phyloP scores from a whole-genome alignment of 805 yeast species.

The Lipomyces kockii region DNA sequence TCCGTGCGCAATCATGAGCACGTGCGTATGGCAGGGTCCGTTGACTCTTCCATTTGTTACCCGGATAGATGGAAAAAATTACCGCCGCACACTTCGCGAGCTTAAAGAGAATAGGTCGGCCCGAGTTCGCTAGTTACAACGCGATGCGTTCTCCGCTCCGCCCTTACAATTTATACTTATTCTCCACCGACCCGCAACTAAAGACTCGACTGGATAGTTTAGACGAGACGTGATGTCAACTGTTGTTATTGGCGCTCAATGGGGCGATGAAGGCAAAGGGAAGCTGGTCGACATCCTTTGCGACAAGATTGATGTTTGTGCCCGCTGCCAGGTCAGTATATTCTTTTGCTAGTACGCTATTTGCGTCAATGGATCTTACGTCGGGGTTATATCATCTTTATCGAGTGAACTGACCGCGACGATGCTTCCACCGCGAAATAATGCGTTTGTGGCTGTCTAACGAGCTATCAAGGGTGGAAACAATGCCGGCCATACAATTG shows the following conservation, averaged over 20 bases:
- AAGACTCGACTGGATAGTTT: neutral
- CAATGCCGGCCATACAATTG: conserved; percentile 99
- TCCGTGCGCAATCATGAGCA: conserved; percentile 7
- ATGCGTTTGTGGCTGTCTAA: neutral
- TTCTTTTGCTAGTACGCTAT: neutral
- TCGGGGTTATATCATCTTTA: neutral
- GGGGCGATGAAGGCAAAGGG: conserved; percentile 99
- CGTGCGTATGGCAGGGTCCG: conserved; percentile 4
- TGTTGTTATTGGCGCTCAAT: conserved; percentile 97
- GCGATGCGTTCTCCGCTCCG: conserved; percentile 16
- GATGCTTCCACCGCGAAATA: neutral
- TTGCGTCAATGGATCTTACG: conserved; percentile 4
- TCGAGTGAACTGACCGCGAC: conserved; percentile 6
- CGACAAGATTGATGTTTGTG: conserved; percentile 94
- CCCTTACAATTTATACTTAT: conserved; percentile 4
- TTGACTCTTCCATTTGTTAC: neutral
- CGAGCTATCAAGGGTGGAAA: conserved; percentile 76
- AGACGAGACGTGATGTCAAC: conserved; percentile 45
- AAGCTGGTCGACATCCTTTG: conserved; percentile 93
- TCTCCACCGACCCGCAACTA: conserved; percentile 2
- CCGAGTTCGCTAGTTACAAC: conserved; percentile 11
- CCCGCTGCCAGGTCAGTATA: conserved; percentile 66
- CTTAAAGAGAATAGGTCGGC: neutral
- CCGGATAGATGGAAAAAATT: neutral
- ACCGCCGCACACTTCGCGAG: conserved; percentile 1